phyloP scores from a whole-genome alignment of 768 basidiomycete species.

The Thelephora aurantiotincta region DNA sequence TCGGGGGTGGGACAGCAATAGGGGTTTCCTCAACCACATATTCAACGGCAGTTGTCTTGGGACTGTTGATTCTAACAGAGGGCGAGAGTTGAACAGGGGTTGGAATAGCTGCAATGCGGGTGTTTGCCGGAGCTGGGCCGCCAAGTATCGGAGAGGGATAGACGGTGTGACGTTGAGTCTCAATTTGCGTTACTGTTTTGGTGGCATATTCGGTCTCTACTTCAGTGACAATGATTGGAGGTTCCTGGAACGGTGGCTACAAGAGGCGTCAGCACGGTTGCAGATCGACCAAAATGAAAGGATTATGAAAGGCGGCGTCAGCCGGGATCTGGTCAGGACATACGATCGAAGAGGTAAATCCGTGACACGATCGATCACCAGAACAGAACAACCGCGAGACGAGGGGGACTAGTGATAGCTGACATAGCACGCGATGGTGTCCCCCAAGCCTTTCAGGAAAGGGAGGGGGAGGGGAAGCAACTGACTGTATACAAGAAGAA shows the following conservation, averaged over 20 bases:
- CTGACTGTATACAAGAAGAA: constrained; percentile 30
- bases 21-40: constrained; percentile 37
- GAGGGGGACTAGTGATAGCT: constrained; percentile 46
- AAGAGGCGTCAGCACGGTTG: constrained; percentile 11
- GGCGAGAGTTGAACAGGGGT: constrained; percentile 49
- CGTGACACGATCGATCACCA: constrained; percentile 19
- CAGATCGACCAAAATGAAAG: constrained; percentile 6
- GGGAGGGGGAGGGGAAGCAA: constrained; percentile 50
- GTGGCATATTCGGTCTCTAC: constrained; percentile 38
- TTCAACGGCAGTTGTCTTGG: constrained; percentile 62
- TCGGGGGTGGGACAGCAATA: constrained; percentile 15
- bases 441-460: constrained; percentile 90
- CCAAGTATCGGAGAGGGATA: constrained; percentile 27
- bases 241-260: constrained; percentile 20
- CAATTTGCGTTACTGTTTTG: constrained; percentile 34
- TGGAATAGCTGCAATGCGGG: constrained; percentile 60
- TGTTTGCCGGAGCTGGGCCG: constrained; percentile 65
- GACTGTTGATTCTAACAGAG: constrained; percentile 38
- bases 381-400: constrained; percentile 22
- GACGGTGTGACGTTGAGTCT: constrained; percentile 20
- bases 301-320: constrained; percentile 19
- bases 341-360: constrained; percentile 12
- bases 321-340: constrained; percentile 10
- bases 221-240: constrained; percentile 34
- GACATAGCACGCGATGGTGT: constrained; percentile 48